Evolutionary conservation across 2,329 filamentous ascomycete species (phyloP), one percentile per base, ranked within the genome.

Genomic region (Epichloe scottii): DNA sequence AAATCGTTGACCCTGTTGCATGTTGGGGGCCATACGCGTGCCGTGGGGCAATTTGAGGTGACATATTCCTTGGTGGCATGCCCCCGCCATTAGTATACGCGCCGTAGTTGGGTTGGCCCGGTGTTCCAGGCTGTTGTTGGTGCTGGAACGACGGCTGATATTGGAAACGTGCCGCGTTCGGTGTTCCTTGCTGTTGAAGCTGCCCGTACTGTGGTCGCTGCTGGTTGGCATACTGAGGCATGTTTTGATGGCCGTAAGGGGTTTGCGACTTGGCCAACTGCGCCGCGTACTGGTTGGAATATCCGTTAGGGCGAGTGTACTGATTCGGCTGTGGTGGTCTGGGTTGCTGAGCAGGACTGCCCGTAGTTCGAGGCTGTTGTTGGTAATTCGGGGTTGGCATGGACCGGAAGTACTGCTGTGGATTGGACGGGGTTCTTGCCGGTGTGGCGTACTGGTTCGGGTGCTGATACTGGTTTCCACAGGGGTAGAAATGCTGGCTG

Each of bases 191-290:
- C 52, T 69, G 72, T 23, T 66, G 66, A 56, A 68, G 71, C 57
- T 68, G 68, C 3, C 59, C 59, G 41, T 69, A 71, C 51, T 71
- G 71, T 26, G 70, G 52, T 49, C 75, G 70, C 54, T 66, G 70
- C 55, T 74, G 76, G 41, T 65, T 69, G 34, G 68, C 68, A 53
- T 71, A 78, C 44, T 75, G 69, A 10, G 68, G 67, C 63, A 76
- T 71, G 54, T 67, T 71, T 54, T 75, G 69, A 52, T 79, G 76
- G 11, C 73, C 71, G 52, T 76, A 79, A 0, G 73, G 71, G 7
- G 71, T 71, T 52, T 76, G 73, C 11, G 72, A 66, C 59, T 81
- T 80, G 46, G 69, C 71, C 48, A 77, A 65, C 56, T 75, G 74
- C 7, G 73, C 71, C 4, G 71, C 68, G 55, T 73, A 79, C 46